Evolutionary conservation across 2,329 filamentous ascomycete species (phyloP), one percentile per base, ranked within the genome.

Genomic region (Acephala macrosclerotiorum): DNA sequence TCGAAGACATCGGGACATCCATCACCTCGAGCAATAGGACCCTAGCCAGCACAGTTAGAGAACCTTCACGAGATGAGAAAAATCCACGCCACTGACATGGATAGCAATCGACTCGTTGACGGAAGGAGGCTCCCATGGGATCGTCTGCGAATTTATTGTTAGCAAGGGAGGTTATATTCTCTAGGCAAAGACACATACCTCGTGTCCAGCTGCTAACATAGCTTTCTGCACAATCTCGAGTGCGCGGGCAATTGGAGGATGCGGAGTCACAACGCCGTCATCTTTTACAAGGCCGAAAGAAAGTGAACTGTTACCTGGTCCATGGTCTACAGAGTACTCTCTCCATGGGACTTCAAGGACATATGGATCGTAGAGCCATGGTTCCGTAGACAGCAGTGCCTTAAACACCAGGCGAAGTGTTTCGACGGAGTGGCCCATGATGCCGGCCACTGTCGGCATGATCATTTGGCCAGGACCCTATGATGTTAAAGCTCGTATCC

Each of bases 281-380:
- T 83, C 78, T 66, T 77, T 80, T 33, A 88, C 71, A 0, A 89
- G 75, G 0, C 82, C 88, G 68, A 90, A 84, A 4, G 82, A 80
- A n/a, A 90, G 78, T 5, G 79, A 76, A 2, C 70, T 65, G 0
- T 66, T 56, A 0, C 69, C 71, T 0, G n/a, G n/a, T n/a, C n/a
- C n/a, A n/a, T n/a, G n/a, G n/a, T 75, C 73, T 2, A 70, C 71
- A 20, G 18, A 45, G 12, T 76, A 67, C 0, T 81, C 55, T 2
- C 87, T 82, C 83, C 88, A 92, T 0, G 89, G 89, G 0, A 92
- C 78, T 11, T 89, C 85, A 51, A 88, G 76, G 0, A 88, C 86
- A 1, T 87, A 77, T 0, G 89, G 89, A 73, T 92, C 90, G 63
- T 84, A 77, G 1, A 85, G 76, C 90, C 90, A 92, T 0, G 90